These are phyloP conservation scores for Colletotrichum cereale DNA, from an alignment of 2,329 filamentous ascomycete species.

Conservation along the genomic window DNA sequence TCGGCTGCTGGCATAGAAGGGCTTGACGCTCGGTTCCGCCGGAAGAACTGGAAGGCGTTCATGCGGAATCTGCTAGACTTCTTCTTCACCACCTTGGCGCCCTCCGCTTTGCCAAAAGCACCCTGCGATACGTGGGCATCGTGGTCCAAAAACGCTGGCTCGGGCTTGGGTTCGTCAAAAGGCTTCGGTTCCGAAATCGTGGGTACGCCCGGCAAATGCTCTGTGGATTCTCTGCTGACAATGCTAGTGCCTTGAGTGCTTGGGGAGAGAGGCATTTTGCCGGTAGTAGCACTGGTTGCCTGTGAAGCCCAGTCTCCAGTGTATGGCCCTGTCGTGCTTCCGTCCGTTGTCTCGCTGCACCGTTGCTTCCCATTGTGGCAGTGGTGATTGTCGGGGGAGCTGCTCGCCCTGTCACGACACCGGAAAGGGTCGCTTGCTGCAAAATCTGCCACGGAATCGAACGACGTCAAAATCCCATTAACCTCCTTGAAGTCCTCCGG, in stretches of 20 bases:
- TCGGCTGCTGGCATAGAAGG: conserved; percentile 49
- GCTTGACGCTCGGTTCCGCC: conserved; percentile 60
- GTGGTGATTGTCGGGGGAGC: conserved; percentile 52
- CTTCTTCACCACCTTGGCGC: conserved; percentile 66
- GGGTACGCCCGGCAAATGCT: conserved; percentile 61
- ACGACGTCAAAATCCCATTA: conserved; percentile 59
- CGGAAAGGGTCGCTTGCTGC: conserved; percentile 64
- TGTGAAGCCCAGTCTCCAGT: conserved; percentile 73
- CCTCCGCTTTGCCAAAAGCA: conserved; percentile 60
- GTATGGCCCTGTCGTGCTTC: conserved; percentile 65
- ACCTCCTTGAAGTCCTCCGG: conserved; percentile 55
- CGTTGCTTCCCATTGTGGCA: conserved; percentile 63
- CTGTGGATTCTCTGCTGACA: conserved; percentile 70
- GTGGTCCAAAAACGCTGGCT: conserved; percentile 32
- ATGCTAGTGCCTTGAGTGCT: conserved; percentile 76
- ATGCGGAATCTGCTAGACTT: conserved; percentile 74
- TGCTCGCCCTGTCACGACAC: conserved; percentile 49
- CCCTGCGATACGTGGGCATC: conserved; percentile 51
- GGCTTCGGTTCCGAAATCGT: conserved; percentile 55
- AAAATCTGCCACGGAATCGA: conserved; percentile 62
- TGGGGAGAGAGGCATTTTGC: conserved; percentile 73
- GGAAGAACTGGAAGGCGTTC: conserved; percentile 70
- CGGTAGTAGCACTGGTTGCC: conserved; percentile 72
- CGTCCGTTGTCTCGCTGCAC: conserved; percentile 72
- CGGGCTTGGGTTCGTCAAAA: conserved; percentile 40